These are phyloP conservation scores for Cephaloascus albidus DNA, from an alignment of 805 yeast species.

Conservation along the genomic window DNA sequence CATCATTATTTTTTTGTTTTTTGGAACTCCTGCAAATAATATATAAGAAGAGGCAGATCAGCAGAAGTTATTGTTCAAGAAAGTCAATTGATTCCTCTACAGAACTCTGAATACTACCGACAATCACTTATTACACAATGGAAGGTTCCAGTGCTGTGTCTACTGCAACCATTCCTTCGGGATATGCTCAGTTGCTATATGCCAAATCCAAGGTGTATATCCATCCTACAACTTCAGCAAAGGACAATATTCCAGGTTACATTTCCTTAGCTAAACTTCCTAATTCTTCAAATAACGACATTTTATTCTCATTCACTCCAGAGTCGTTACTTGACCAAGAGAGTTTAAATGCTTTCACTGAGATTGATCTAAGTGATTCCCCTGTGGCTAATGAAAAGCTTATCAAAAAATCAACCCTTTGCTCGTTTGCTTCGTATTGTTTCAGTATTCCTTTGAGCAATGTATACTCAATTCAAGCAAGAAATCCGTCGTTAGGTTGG, in stretches of 20 bases:
- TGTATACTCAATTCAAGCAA: slow-evolving; percentile 70
- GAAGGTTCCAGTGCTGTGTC: no score
- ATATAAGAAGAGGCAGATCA: no score
- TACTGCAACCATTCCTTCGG: slow-evolving; percentile 2
- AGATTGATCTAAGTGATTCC: slow-evolving; percentile 36
- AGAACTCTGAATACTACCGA: no score
- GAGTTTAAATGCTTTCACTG: slow-evolving; percentile 36
- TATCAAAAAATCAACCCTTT: slow-evolving; percentile 42
- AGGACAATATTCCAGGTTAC: slow-evolving; percentile 76
- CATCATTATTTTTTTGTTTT: no score
- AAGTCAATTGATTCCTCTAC: no score
- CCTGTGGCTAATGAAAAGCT: slow-evolving; percentile 12
- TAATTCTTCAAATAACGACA: slow-evolving; percentile 40
- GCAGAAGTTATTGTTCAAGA: no score
- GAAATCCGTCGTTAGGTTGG: slow-evolving; percentile 79
- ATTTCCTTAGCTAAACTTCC: slow-evolving; percentile 51
- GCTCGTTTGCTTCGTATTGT: slow-evolving; percentile 53
- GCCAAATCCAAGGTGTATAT: slow-evolving; percentile 68
- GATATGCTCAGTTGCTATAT: slow-evolving; percentile 38
- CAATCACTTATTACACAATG: no score
- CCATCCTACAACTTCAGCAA: slow-evolving; percentile 68
- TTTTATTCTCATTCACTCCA: slow-evolving; percentile 62
- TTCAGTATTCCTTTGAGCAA: slow-evolving; percentile 53
- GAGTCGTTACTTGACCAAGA: slow-evolving; percentile 29
- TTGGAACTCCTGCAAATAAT: no score